A percentile compares a stretch with the other conserved stretches of the same genome.
Conservation (phyloP, 345 rosid genomes). For the Raphanus raphanistrum region DNA sequence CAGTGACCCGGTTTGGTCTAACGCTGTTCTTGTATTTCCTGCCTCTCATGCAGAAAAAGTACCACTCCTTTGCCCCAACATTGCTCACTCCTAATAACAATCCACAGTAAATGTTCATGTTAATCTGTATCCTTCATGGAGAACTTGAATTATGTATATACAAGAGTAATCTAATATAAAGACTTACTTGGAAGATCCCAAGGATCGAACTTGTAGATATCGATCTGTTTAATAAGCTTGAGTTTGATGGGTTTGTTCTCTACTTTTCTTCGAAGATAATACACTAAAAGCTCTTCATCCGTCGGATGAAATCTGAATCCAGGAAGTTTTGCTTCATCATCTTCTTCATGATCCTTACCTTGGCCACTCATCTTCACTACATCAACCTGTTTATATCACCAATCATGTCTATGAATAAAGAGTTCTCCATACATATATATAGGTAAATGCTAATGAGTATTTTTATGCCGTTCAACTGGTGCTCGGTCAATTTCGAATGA, state of each 20-base stretch:
- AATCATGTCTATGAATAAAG: background rate
- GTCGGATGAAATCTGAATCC: slow-evolving; percentile 60
- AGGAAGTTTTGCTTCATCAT: slow-evolving; percentile 43
- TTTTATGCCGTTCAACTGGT: background rate
- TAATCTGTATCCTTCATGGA: background rate
- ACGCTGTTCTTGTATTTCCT: slow-evolving; percentile 79
- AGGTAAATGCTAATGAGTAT: background rate
- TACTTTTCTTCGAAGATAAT: slow-evolving; percentile 54
- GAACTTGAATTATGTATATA: background rate
- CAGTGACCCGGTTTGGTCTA: slow-evolving; percentile 79
- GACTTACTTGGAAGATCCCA: slow-evolving; percentile 60
- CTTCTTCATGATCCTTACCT: slow-evolving; percentile 26
- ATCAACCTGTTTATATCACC: background rate
- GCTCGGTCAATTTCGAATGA: background rate
- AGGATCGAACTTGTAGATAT: slow-evolving; percentile 56
- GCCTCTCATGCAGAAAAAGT: slow-evolving; percentile 79
- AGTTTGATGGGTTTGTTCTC: slow-evolving; percentile 46
- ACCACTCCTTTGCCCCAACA: slow-evolving; percentile 69
- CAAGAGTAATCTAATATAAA: background rate
- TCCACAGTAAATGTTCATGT: background rate
- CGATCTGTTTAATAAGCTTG: slow-evolving; percentile 49
- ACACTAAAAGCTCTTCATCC: slow-evolving; percentile 55
- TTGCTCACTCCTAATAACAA: slow-evolving; percentile 44
- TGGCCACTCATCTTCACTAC: slow-evolving; percentile 20
- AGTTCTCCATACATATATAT: background rate